These are phyloP conservation scores for Xylaria sp. DNA, from an alignment of 2,329 filamentous ascomycete genomes.

Conservation along the genomic window DNA sequence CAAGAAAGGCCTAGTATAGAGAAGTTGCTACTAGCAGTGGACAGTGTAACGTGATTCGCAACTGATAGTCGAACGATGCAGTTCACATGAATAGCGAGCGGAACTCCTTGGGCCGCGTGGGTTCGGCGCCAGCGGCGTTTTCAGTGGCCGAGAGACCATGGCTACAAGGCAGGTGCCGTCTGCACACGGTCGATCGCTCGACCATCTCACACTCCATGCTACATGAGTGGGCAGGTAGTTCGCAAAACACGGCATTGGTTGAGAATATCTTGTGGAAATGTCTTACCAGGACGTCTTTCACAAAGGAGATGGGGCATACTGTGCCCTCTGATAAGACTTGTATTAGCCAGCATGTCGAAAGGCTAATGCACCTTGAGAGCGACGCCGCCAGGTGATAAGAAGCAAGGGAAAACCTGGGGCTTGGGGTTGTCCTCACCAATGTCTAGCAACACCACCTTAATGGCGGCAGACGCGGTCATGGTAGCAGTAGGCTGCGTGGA, in stretches of 20 bases:
- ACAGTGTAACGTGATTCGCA: neutral
- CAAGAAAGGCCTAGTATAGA: conserved; percentile 1
- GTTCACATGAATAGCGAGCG: conserved; percentile 4
- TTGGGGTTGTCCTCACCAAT: conserved; percentile 53
- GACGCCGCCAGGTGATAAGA: conserved; percentile 24
- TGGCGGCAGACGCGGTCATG: conserved; percentile 40
- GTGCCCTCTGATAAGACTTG: conserved; percentile 67
- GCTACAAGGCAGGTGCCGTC: conserved; percentile 19
- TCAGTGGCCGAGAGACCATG: neutral
- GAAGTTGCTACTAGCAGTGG: conserved; percentile 6
- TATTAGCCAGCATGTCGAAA: conserved; percentile 45
- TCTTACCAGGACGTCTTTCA: conserved; percentile 80
- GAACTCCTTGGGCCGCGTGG: conserved; percentile 1
- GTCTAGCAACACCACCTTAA: conserved; percentile 58
- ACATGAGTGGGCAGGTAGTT: conserved; percentile 16
- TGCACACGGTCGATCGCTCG: conserved; percentile 26
- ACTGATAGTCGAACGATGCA: conserved; percentile 7
- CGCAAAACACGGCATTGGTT: conserved; percentile 12
- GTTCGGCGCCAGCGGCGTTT: neutral
- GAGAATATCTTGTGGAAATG: conserved; percentile 18
- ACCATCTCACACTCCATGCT: conserved; percentile 23
- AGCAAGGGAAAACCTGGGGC: conserved; percentile 26
- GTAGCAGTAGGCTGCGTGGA: conserved; percentile 15
- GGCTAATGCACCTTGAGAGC: conserved; percentile 38
- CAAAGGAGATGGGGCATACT: conserved; percentile 81